Base-by-base conservation (phyloP, 164 flowering plant genomes). In the Nymphaea colorata region DNA sequence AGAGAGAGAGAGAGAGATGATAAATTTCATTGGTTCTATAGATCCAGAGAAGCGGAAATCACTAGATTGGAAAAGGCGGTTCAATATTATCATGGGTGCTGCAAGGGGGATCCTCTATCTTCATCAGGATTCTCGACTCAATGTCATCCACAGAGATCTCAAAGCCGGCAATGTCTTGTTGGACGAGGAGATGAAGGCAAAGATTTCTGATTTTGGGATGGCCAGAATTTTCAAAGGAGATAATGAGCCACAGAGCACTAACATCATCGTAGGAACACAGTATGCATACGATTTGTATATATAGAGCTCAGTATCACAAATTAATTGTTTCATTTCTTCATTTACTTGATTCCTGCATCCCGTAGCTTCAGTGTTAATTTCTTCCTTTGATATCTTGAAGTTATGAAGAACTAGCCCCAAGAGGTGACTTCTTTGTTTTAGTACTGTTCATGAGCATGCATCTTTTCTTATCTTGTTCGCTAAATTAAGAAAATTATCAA, bases 81-180 rank as follows among this genome's bases (percentile, higher is more conserved):
- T 68, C 67, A 70, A 64, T 64, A 76, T 78, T 57, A 70, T 80
- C 4, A 8, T 43, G 6, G 81, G 79, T 6, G 76, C 74, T 15
- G 74, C 77, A 2, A 67, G 72, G 4, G 81, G 81, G 25, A 64
- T 80, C 18, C 76, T 78, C 12, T 77, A 77, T 45, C 79, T 80
- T 45, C 81, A 77, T 42, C 69, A 70, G 36, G 80, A 80, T 64
- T 80, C 79, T 11, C 45, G 74, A 45, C 73, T 71, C 3, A 71
- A 67, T 53, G 71, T 80, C 25, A 73, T 80, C 67, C 80, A 77
- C 36, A 68, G 77, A 62, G 80, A 75, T 45, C 53, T 45, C 53
- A 45, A 45, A 45, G 53, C 75, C 5, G 77, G 71, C 59, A 80
- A 80, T 68, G 66, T 80, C 6, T 66, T 80, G 10, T 45, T 80